Conservation (phyloP, 2,329 filamentous ascomycete genomes). For the Diatrype stigma region DNA sequence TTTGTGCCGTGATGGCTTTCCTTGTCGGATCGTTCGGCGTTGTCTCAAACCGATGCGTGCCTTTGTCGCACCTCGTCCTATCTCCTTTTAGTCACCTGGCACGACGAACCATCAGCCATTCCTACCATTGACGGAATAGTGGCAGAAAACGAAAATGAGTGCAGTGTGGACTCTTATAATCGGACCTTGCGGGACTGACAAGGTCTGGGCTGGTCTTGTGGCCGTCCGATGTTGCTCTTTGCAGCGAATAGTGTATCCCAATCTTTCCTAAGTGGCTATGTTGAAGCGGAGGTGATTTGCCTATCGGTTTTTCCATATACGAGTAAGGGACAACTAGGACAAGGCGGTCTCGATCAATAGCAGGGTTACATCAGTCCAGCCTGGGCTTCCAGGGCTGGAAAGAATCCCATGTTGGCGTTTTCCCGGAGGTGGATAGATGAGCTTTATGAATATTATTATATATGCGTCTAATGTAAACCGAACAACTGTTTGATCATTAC, state of each 20-base stretch:
- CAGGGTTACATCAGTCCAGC: neutral
- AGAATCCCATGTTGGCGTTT: neutral
- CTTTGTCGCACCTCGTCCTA: neutral
- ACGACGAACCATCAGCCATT: too few relatives aligned
- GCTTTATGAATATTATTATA: slow-evolving; percentile 4
- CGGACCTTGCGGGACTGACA: neutral
- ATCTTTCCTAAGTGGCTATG: neutral
- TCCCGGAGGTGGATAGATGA: slow-evolving; percentile 5
- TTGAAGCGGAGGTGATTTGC: neutral
- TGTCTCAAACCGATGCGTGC: neutral
- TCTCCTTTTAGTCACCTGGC: neutral
- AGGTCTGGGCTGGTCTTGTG: slow-evolving; percentile 22
- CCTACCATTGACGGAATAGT: too few relatives aligned
- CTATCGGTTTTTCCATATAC: neutral
- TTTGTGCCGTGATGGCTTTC: neutral
- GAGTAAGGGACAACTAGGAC: neutral
- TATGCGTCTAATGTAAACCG: neutral
- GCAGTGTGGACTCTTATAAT: neutral
- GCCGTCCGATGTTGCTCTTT: slow-evolving; percentile 7
- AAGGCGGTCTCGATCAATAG: neutral
- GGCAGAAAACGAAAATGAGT: too few relatives aligned
- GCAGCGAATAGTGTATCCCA: neutral
- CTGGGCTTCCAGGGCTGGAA: neutral
- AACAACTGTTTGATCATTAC: neutral
- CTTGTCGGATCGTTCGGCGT: neutral